Base-by-base conservation (phyloP, 2,329 filamentous ascomycete species). In the Epichloe gansuensis region DNA sequence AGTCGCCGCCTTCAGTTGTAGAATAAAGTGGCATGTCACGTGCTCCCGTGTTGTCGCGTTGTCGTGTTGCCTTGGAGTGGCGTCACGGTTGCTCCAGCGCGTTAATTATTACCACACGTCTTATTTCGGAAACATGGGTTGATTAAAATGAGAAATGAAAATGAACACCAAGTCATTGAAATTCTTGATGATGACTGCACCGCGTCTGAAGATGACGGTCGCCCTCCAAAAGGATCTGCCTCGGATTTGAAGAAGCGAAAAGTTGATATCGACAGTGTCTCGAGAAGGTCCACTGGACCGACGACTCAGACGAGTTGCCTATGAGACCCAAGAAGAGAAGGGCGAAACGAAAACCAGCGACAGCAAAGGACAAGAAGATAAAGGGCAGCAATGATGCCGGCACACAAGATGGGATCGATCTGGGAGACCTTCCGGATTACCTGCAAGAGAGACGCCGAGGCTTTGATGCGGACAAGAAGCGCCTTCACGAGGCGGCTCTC, bases 371-470 rank as follows among this genome's bases (percentile, higher is more conserved):
- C 1, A 53, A 62, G 25, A 58, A 58, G 31, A 46, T 35, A 3
- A 43, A 55, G 0, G 57, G 65, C 12, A 63, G 65, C 53, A 60
- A 67, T 6, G 57, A 65, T 3, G 61, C 65, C 41, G 69, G 63
- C 0, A 70, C 73, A 47, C 68, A 69, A 2, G 70, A 73, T 47
- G 68, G 73, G 2, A 59, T 72, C 3, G 75, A 78, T 7, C 74
- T 76, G 4, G 73, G 78, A 23, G 75, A 78, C 46, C 74, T 93
- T 3, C 90, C 91, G 0, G 80, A 85, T 21, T 91, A 95, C 63
- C 65, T 95, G 31, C 75, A 78, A 57, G 69, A 77, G 23, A 79
- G 91, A n/a, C 78, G 85, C 25, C 72, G 67, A n/a, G 69, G 75
- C 23, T 91, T 95, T 61, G 85, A 93, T 52, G 70, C 75, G 46